Percentiles rank a stretch among this genome's conserved stretches.
Evolutionary conservation across 2,329 filamentous ascomycete genomes (phyloP).

Genomic region (Talaromyces atroroseus): DNA sequence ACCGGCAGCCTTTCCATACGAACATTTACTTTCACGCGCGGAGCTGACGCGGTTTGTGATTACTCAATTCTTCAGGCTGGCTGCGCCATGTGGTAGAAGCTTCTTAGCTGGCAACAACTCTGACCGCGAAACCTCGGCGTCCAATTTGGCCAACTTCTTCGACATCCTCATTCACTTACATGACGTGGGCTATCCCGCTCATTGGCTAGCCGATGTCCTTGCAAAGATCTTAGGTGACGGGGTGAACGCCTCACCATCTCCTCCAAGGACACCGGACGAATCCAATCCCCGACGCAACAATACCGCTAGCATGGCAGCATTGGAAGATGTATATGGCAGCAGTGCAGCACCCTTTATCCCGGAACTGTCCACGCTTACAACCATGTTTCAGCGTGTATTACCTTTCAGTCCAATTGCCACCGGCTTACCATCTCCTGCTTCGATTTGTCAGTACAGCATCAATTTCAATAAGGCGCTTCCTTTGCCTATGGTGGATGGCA

Average conservation of each 20-base stretch:
- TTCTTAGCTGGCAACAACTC: background rate
- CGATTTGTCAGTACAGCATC: conserved; percentile 9
- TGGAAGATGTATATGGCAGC: background rate
- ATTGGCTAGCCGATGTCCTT: conserved; percentile 14
- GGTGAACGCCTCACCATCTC: conserved; percentile 3
- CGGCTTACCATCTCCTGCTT: background rate
- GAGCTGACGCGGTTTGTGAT: conserved; percentile 10
- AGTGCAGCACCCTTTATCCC: conserved; percentile 7
- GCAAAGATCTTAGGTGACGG: conserved; percentile 10
- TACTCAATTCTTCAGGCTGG: conserved; percentile 6
- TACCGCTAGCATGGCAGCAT: background rate
- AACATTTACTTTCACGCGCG: conserved; percentile 6
- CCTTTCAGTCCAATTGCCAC: conserved; percentile 5
- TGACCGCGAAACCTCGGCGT: background rate
- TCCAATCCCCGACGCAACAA: background rate
- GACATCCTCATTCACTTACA: conserved; percentile 13
- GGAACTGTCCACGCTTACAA: conserved; percentile 7
- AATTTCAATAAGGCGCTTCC: background rate
- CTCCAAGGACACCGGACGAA: conserved; percentile 9
- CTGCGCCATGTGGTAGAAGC: background rate
- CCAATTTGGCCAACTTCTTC: conserved; percentile 12
- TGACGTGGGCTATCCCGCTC: conserved; percentile 12
- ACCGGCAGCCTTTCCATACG: conserved; percentile 7
- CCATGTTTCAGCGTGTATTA: conserved; percentile 12
- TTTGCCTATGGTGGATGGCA: background rate